A percentile compares a stretch with the other conserved stretches of the same genome.
phyloP scores from a whole-genome alignment of 2,329 filamentous ascomycete genomes.

The Sporothrix variecibatus region DNA sequence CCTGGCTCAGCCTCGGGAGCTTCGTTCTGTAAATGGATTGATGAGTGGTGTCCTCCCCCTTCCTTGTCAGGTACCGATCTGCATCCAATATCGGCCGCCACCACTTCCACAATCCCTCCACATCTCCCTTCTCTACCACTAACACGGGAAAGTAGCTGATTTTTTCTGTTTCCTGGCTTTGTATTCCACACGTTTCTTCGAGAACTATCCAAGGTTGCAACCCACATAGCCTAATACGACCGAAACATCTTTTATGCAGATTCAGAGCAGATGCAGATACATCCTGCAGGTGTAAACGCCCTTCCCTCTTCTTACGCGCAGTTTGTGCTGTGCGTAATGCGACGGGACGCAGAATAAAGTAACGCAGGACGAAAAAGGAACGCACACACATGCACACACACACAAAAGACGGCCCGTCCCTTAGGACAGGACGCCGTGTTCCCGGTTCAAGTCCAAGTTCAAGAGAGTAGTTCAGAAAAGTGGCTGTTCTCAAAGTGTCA shows the following conservation, averaged over 20 bases:
- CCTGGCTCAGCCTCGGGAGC: background rate
- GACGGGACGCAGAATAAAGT: background rate
- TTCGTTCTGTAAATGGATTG: background rate
- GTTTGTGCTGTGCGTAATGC: background rate
- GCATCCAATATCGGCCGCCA: background rate
- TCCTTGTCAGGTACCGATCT: background rate
- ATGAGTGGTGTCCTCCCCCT: background rate
- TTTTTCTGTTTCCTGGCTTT: background rate
- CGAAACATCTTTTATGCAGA: background rate
- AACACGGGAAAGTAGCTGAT: background rate
- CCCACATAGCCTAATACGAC: background rate
- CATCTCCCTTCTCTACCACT: background rate
- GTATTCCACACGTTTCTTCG: background rate
- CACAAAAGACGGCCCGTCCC: background rate
- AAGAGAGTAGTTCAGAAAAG: background rate
- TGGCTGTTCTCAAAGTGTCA: background rate
- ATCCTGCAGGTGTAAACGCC: background rate
- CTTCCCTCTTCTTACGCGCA: background rate
- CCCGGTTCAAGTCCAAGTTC: background rate
- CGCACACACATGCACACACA: background rate
- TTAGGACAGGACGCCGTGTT: constrained; percentile 9
- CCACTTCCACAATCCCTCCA: background rate
- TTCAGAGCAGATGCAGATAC: background rate
- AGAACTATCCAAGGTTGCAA: background rate
- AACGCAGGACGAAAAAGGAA: background rate